phyloP scores from a whole-genome alignment of 2,329 filamentous ascomycete genomes.

The Rhynchosporium secalis region DNA sequence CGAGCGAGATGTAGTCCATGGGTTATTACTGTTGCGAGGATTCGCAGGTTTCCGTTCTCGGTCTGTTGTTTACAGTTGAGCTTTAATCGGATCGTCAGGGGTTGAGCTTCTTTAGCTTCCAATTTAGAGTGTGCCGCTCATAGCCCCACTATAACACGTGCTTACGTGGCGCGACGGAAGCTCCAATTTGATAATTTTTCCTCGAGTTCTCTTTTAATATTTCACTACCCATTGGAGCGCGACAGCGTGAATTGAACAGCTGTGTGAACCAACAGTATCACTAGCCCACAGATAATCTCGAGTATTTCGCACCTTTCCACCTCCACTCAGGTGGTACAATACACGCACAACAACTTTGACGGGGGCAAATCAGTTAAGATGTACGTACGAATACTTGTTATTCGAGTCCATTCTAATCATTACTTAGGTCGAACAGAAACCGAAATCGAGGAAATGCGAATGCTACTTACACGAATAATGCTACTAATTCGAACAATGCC shows the following conservation, averaged over 20 bases:
- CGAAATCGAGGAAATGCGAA: background rate
- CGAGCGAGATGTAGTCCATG: slow-evolving; percentile 9
- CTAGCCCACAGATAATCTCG: background rate
- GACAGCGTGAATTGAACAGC: background rate
- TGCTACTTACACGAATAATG: background rate
- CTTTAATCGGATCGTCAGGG: background rate
- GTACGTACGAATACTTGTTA: background rate
- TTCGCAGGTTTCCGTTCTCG: background rate
- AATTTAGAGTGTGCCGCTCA: background rate
- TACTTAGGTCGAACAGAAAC: background rate
- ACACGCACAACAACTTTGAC: background rate
- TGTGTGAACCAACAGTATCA: background rate
- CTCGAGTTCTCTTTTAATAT: background rate
- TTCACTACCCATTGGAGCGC: background rate
- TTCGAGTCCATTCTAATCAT: background rate
- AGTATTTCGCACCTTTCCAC: background rate
- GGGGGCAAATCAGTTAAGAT: slow-evolving; percentile 5
- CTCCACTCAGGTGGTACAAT: background rate
- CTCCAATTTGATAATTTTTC: background rate
- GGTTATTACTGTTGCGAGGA: background rate
- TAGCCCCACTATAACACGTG: background rate
- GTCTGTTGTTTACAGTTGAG: background rate
- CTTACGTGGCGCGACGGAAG: background rate
- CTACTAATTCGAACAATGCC: background rate
- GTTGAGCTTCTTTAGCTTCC: background rate